A percentile compares a stretch with the other conserved stretches of the same genome.
These are phyloP conservation scores for Candida ipomoeae DNA, from an alignment of 805 yeast species.

Conservation along the genomic window DNA sequence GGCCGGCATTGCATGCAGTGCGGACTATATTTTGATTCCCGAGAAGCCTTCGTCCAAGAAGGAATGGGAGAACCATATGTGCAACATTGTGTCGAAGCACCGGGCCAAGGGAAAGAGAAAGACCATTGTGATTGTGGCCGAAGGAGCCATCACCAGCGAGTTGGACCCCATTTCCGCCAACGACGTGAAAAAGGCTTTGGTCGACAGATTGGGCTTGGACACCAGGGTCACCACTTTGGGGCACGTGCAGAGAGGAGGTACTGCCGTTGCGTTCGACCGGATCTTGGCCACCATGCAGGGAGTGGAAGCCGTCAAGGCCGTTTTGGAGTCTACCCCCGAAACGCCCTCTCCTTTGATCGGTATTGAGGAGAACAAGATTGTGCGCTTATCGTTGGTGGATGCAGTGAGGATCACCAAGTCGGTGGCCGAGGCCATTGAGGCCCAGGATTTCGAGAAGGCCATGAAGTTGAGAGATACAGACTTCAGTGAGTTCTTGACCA, in stretches of 20 bases:
- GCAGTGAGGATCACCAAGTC: constrained; percentile 69
- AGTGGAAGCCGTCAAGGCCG: constrained; percentile 76
- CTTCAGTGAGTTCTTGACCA: constrained; percentile 59
- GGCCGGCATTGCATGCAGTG: constrained; percentile 78
- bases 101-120: constrained; percentile 70
- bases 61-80: constrained; percentile 67
- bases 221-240: constrained; percentile 76
- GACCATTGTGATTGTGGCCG: constrained; percentile 77
- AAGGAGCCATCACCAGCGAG: constrained; percentile 73
- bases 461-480: constrained; percentile 68
- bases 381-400: constrained; percentile 63
- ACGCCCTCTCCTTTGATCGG: constrained; percentile 82
- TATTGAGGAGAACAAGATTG: constrained; percentile 64
- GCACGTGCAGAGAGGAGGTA: constrained; percentile 81
- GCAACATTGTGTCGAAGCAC: constrained; percentile 59
- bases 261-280: constrained; percentile 73
- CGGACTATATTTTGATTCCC: constrained; percentile 77
- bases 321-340: constrained; percentile 60
- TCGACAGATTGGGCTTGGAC: constrained; percentile 60
- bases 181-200: constrained; percentile 63
- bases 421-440: constrained; percentile 65
- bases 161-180: constrained; percentile 62
- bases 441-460: constrained; percentile 64
- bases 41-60: constrained; percentile 65
- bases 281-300: constrained; percentile 74